Evolutionary conservation across 106 monocot genomes (phyloP).

Genomic region (Dendrobium catenatum): DNA sequence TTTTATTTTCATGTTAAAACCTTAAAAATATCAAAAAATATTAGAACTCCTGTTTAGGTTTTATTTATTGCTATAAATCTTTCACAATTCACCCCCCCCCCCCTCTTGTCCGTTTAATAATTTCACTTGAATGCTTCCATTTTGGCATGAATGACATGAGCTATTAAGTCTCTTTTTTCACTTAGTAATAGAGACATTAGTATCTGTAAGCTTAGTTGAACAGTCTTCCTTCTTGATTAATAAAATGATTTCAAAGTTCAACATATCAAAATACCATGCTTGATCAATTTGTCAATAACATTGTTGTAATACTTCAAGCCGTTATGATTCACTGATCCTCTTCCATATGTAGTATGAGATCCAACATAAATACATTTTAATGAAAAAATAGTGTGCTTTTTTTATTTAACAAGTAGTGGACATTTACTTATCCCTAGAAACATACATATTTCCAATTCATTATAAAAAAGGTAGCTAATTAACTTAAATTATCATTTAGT

Average conservation of each 20-base stretch:
- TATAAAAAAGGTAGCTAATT: background rate
- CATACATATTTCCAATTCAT: background rate
- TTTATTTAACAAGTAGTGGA: background rate
- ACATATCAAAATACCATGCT: slow-evolving; percentile 28
- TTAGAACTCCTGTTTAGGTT: no score
- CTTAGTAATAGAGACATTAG: background rate
- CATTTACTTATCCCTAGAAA: background rate
- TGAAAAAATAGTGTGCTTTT: background rate
- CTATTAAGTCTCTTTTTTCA: background rate
- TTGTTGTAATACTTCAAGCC: slow-evolving; percentile 59
- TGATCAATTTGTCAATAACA: slow-evolving; percentile 50
- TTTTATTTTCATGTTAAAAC: no score
- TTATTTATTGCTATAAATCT: no score
- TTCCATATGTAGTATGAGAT: slow-evolving; percentile 33
- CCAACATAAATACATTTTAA: background rate
- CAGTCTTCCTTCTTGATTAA: background rate
- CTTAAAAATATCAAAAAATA: no score
- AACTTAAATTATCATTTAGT: background rate
- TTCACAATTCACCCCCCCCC: no score
- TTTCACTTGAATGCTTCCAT: background rate
- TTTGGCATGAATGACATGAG: background rate
- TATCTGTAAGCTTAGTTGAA: background rate
- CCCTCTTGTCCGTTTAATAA: no score
- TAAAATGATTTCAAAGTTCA: background rate
- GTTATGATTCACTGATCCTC: slow-evolving; percentile 55